Base-by-base conservation (phyloP, 1,284 basidiomycete genomes). In the Tylopilus sp. region DNA sequence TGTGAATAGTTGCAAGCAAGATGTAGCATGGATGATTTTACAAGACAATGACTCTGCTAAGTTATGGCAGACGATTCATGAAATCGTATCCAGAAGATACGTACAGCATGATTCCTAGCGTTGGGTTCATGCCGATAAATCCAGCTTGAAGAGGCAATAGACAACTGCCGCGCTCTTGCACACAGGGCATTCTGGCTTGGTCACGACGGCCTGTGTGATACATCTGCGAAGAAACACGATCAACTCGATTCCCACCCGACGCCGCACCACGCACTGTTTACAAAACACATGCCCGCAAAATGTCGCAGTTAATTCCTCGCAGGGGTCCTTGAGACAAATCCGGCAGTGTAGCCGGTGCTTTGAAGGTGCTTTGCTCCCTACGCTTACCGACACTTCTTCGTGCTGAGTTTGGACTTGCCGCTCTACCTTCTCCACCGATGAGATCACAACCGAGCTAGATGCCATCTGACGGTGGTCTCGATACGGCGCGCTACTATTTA, bases 271-370 rank as follows among this genome's bases (percentile, higher is more conserved):
- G 57, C 65, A 88, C 87, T 79, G 69, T 63, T 86, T 81, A 68
- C 87, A 89, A 68, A 89, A 89, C 22, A 89, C 69, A 63, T 89
- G 87, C 2, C 87, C 87, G 69, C 88, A 89, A 74, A 87, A 82
- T 2, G 84, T 87, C 10, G 81, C 86, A 1, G 85, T 87, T 59
- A 82, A 80, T 61, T 87, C 81, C 55, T 82, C 78, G 62, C 84
- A 86, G 2, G 80, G 78, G 59, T 83, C 79, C 26, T 74, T 70
- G 8, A 76, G 74, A 67, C 86, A 88, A 10, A 80, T 72, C 26
- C 85, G 79, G 67, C 87, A 88, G 41, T 85, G 81, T 33, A 87
- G 70, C 1, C 75, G 72, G 18, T 65, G 52, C 16, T 38, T 56
- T 8, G 58, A 36, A 12, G 53, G 19, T 4, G 60, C 29, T 18